Base-by-base conservation (phyloP, 148 eudicot species). In the Rhododendron mucronatum region DNA sequence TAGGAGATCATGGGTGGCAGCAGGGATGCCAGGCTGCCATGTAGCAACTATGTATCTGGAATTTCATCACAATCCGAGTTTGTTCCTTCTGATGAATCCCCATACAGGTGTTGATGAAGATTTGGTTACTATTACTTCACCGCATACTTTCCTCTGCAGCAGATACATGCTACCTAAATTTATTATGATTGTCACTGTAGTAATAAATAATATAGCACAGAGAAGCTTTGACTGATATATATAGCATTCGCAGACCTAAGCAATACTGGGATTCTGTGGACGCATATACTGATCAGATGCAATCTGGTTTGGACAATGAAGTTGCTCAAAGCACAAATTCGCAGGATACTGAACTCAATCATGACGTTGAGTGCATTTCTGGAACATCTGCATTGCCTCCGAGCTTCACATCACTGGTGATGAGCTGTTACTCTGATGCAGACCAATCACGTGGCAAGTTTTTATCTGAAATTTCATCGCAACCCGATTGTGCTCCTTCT, bases 61-160 rank as follows among this genome's bases (percentile, higher is more conserved):
- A 44, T 89, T 79, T 94, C 96, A 37, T 93, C 91, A 83, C 90
- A 92, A 59, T 91, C 95, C 30, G 96, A 91, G 87, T 83, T 87
- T 84, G 78, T 90, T 84, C 91, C 91, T 86, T 86, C 83, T 44
- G 53, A 78, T 65, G 91, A 50, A 80, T 82, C 81, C 83, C 41
- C 88, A 37, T 78, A 90, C 57, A 89, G 89, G 95, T 93, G 82
- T 41, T 85, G 67, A 73, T 41, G 26, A 48, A 80, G 45, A 71
- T 26, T 26, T 57, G 39, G 67, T 37, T 55, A 15, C 55, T 51
- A 33, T 74, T 61, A n/a, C 71, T 83, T 59, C 3, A 44, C 73
- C 55, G 51, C 82, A 21, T 75, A 10, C 37, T 33, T 51, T 51
- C 45, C 79, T 85, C 71, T 37, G 30, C 30, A 4, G 59, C 26